Percentiles rank a stretch among this genome's conserved stretches.
These are phyloP conservation scores for Helicocarpus griseus DNA, from an alignment of 2,329 filamentous ascomycete genomes.

Conservation along the genomic window DNA sequence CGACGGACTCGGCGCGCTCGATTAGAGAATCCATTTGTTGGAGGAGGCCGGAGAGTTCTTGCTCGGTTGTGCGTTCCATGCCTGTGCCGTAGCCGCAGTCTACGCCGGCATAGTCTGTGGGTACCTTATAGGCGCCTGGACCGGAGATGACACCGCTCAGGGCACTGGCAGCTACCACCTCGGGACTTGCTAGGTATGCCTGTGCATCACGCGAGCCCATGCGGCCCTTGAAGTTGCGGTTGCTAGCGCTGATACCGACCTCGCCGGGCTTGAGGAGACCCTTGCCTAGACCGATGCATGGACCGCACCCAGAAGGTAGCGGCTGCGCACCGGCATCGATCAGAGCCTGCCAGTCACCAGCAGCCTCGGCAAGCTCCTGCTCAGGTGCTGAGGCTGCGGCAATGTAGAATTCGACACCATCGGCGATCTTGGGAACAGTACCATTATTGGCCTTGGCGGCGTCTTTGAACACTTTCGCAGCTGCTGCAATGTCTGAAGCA, in stretches of 20 bases:
- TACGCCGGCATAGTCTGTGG: slow-evolving; percentile 52
- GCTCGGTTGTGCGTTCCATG: slow-evolving; percentile 22
- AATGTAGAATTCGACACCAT: slow-evolving; percentile 77
- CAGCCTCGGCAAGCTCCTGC: slow-evolving; percentile 65
- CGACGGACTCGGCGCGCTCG: neutral
- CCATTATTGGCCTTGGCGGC: slow-evolving; percentile 54
- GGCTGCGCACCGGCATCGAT: slow-evolving; percentile 67
- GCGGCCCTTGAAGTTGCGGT: slow-evolving; percentile 84
- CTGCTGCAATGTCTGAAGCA: slow-evolving; percentile 68
- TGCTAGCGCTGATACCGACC: slow-evolving; percentile 71
- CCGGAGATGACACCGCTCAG: slow-evolving; percentile 48
- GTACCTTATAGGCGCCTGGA: slow-evolving; percentile 67
- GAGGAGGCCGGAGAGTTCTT: neutral
- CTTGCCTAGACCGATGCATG: slow-evolving; percentile 75
- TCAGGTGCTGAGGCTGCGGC: slow-evolving; percentile 74
- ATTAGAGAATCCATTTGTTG: neutral
- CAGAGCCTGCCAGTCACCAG: slow-evolving; percentile 76
- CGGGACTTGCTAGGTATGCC: slow-evolving; percentile 79
- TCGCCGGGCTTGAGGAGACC: slow-evolving; percentile 79
- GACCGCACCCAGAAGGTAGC: slow-evolving; percentile 65
- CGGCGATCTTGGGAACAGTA: slow-evolving; percentile 58
- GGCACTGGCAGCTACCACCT: slow-evolving; percentile 86
- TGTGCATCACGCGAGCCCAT: slow-evolving; percentile 75
- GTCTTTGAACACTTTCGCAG: slow-evolving; percentile 75
- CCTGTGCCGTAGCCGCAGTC: slow-evolving; percentile 64